A percentile compares a stretch with the other conserved stretches of the same genome.
phyloP scores from a whole-genome alignment of 805 yeast species.

The Myxozyma nipponensis region DNA sequence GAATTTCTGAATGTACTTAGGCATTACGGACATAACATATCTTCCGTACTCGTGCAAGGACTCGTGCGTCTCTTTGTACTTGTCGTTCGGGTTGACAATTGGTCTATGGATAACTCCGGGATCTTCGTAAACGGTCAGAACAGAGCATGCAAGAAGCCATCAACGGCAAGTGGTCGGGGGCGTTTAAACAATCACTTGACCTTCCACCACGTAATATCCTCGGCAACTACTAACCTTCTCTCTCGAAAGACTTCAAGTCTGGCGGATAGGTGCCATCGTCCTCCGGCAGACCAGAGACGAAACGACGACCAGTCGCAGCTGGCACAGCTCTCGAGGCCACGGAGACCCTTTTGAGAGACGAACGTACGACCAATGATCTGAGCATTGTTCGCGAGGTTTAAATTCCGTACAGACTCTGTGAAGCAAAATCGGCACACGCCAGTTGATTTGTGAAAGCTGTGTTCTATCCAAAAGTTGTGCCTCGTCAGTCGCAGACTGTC shows the following conservation, averaged over 20 bases:
- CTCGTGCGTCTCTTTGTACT: slow-evolving; percentile 49
- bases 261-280: slow-evolving; percentile 22
- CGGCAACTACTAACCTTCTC: slow-evolving; percentile 11
- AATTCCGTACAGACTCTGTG: too few relatives aligned
- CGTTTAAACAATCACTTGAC: background rate
- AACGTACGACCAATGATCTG: slow-evolving; percentile 8
- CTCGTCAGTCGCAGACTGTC: too few relatives aligned
- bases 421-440: too few relatives aligned
- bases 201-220: background rate
- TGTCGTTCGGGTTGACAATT: slow-evolving; percentile 65
- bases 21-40: slow-evolving; percentile 71
- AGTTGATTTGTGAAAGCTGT: too few relatives aligned
- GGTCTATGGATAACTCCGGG: slow-evolving; percentile 42
- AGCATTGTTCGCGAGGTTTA: background rate
- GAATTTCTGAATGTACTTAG: slow-evolving; percentile 77
- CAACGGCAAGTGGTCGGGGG: background rate
- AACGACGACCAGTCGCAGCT: too few relatives aligned
- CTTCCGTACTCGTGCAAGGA: slow-evolving; percentile 52
- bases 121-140: slow-evolving; percentile 23
- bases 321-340: too few relatives aligned
- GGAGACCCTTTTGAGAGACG: too few relatives aligned
- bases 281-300: too few relatives aligned
- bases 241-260: slow-evolving; percentile 16
- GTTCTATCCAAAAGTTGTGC: too few relatives aligned
- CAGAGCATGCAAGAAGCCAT: background rate